Evolutionary conservation across 1,139 yeast species (phyloP).

Genomic region (Scheffersomyces titani): DNA sequence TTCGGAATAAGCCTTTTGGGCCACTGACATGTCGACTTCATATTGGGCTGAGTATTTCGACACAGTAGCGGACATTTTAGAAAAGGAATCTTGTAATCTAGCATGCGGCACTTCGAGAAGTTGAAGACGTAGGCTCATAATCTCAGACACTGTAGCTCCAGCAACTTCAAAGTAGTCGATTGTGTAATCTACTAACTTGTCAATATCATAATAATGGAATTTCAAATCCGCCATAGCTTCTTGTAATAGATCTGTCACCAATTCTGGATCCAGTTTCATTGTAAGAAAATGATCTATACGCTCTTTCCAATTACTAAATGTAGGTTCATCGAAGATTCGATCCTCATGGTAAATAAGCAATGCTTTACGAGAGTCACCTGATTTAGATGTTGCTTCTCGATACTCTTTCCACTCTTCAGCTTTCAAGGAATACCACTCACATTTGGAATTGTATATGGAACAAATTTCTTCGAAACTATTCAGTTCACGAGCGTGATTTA

Average conservation of each 20-base stretch:
- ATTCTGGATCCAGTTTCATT: background rate
- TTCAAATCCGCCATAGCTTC: background rate
- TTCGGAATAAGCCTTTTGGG: slow-evolving; percentile 33
- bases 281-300: background rate
- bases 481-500: background rate
- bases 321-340: background rate
- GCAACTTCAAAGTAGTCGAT: background rate
- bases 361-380: background rate
- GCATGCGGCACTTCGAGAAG: slow-evolving; percentile 35
- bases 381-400: background rate
- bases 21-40: slow-evolving; percentile 37
- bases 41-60: slow-evolving; percentile 35
- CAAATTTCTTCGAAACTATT: background rate
- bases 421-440: background rate
- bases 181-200: background rate
- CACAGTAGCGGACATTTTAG: slow-evolving; percentile 45
- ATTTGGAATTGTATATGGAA: background rate
- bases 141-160: background rate
- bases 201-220: background rate
- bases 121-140: background rate
- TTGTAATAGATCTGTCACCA: background rate
- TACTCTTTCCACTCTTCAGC: background rate
- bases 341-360: background rate
- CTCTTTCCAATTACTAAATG: background rate
- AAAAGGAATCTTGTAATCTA: slow-evolving; percentile 41